Conservation (phyloP, 768 basidiomycete species). For the Glaciozyma antarctica region DNA sequence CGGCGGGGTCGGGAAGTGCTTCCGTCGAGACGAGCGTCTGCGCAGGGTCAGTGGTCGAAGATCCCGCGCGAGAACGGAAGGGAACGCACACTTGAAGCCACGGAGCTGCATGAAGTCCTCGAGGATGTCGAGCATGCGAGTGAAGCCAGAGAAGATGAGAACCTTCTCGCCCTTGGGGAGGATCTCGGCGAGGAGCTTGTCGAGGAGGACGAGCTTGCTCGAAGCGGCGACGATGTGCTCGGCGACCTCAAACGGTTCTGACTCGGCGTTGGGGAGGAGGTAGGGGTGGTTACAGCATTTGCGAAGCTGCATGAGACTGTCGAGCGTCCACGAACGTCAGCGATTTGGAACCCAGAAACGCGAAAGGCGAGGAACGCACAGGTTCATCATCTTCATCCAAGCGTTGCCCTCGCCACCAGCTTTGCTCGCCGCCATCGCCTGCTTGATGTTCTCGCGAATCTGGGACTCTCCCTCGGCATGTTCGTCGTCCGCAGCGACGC, state of each 20-base stretch:
- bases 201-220: slow-evolving; percentile 51
- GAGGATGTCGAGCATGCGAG: slow-evolving; percentile 58
- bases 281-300: slow-evolving; percentile 63
- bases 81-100: slow-evolving; percentile 52
- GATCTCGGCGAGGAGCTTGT: slow-evolving; percentile 52
- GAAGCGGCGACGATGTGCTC: slow-evolving; percentile 53
- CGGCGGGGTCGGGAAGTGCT: slow-evolving; percentile 49
- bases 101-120: slow-evolving; percentile 59
- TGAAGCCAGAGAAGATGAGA: slow-evolving; percentile 55
- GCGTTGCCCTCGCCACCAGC: slow-evolving; percentile 6
- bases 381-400: slow-evolving; percentile 54
- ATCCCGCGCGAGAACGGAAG: slow-evolving; percentile 40
- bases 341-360: neutral
- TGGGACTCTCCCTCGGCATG: slow-evolving; percentile 34
- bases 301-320: slow-evolving; percentile 53
- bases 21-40: slow-evolving; percentile 22
- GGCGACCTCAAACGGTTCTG: slow-evolving; percentile 47
- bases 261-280: slow-evolving; percentile 47
- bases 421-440: neutral
- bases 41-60: neutral
- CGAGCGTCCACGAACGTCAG: neutral
- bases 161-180: slow-evolving; percentile 56
- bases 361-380: slow-evolving; percentile 35
- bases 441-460: neutral
- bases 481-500: slow-evolving; percentile 26